phyloP scores from a whole-genome alignment of 352 stramenopile species.

The Phytophthora nicotianae region DNA sequence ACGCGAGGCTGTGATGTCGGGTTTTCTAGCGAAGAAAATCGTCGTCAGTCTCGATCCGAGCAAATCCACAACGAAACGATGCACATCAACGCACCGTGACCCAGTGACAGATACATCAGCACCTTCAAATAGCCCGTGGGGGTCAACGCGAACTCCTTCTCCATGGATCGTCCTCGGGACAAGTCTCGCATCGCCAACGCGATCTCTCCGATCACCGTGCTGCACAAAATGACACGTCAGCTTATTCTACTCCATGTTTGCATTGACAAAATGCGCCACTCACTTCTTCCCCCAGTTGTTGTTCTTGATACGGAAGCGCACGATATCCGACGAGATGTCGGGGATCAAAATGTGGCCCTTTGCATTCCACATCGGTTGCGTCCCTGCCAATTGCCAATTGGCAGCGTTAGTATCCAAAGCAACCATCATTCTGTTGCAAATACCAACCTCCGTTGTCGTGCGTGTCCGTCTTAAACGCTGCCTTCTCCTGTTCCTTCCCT shows the following conservation, averaged over 20 bases:
- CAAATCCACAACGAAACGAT: not conserved
- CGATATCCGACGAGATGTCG: slow-evolving; percentile 67
- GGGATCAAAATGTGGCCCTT: slow-evolving; percentile 75
- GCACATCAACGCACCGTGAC: slow-evolving; percentile 48
- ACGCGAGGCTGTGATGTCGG: slow-evolving; percentile 62
- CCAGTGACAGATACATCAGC: slow-evolving; percentile 71
- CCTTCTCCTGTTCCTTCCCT: slow-evolving; percentile 54
- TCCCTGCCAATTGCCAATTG: slow-evolving; percentile 32
- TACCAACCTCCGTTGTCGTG: slow-evolving; percentile 70
- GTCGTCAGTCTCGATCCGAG: slow-evolving; percentile 3
- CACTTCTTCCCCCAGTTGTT: slow-evolving; percentile 85
- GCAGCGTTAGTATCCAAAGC: not conserved
- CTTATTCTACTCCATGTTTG: not conserved
- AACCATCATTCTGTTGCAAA: not conserved
- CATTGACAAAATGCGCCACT: slow-evolving; percentile 4
- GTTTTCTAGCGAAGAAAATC: slow-evolving; percentile 52
- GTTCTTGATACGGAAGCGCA: slow-evolving; percentile 77
- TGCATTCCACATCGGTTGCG: slow-evolving; percentile 72
- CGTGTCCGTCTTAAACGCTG: slow-evolving; percentile 72
- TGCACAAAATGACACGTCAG: slow-evolving; percentile 26
- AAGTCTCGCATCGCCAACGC: slow-evolving; percentile 70
- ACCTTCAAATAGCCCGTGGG: slow-evolving; percentile 75
- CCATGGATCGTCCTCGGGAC: slow-evolving; percentile 74
- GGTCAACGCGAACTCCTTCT: slow-evolving; percentile 79
- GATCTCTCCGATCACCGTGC: slow-evolving; percentile 75